Evolutionary conservation across 495 filamentous ascomycete species (phyloP).

Genomic region (Daldinia caldariorum): DNA sequence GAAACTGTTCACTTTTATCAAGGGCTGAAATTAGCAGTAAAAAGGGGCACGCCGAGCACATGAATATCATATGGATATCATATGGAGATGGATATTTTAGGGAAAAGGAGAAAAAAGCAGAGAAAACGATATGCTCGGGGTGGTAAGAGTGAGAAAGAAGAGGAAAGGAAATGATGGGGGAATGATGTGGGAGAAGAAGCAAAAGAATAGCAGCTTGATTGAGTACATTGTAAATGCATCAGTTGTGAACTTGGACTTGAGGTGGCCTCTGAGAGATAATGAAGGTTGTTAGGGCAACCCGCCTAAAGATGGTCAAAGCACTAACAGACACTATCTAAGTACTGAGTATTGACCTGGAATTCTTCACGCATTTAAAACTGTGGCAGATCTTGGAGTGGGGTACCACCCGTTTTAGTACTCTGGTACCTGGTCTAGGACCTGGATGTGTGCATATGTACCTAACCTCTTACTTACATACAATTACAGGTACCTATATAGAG

Average conservation of each 20-base stretch:
- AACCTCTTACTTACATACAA: too few species aligned
- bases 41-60: background rate
- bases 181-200: background rate
- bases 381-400: constrained; percentile 1
- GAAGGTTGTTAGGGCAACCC: constrained; percentile 19
- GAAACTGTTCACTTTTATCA: background rate
- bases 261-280: constrained; percentile 15
- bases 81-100: background rate
- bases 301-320: background rate
- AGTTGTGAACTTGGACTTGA: constrained; percentile 33
- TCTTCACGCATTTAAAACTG: constrained; percentile 17
- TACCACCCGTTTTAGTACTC: too few species aligned
- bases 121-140: background rate
- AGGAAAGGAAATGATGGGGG: constrained; percentile 4
- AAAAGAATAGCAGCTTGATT: background rate
- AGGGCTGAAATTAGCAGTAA: background rate
- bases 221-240: background rate
- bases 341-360: constrained; percentile 30
- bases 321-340: constrained; percentile 43
- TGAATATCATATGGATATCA: too few species aligned
- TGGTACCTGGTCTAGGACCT: too few species aligned
- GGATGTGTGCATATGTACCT: too few species aligned
- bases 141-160: background rate
- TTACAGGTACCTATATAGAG: too few species aligned
- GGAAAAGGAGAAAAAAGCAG: background rate